Base-by-base conservation (phyloP, 2,329 filamentous ascomycete species). In the Madurella mycetomatis region DNA sequence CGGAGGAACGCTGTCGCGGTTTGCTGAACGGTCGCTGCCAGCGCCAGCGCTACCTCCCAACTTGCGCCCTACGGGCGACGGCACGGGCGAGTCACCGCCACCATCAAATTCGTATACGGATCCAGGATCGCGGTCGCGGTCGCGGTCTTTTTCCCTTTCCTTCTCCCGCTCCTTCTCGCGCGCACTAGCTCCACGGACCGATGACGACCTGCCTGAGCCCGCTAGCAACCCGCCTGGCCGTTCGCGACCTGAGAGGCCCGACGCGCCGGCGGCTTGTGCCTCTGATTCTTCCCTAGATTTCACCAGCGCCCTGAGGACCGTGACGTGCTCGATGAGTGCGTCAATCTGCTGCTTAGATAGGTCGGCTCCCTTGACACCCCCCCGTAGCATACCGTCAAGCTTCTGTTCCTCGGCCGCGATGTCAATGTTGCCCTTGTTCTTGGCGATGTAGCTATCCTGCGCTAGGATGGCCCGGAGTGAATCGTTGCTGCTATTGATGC, bases 41-140 rank as follows among this genome's bases (percentile, higher is more conserved):
- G 63, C 66, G 1, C 60, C 61, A 19, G 64, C 64, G 37, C 65
- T 70, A 40, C 66, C 66, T 31, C 66, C 69, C 32, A 71, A 65
- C 47, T 73, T 73, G 13, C 71, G 65, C 4, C 67, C 67, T 37
- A 70, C 69, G 8, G 72, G 72, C 4, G 72, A 73, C 5, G 72
- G 73, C 2, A 72, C 69, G 2, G 73, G 70, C 5, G 74, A 76
- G 54, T 77, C 74, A 34, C 67, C 72, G 2, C 66, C 67, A 4
- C 68, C 71, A 45, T 76, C 73, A 56, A 76, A 76, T 40, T 76
- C 74, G 62, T 76, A 76, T 0, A 74, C 64, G 4, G 69, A 70
- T 5, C 62, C 56, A 4, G 66, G 64, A 19, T 76, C 71, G 3
- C 59, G 30, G 4, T 76, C 71, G 3, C 59, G 30, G 4, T 76